Evolutionary conservation across 768 basidiomycete genomes (phyloP).

Genomic region (Macrocybe gigantea): DNA sequence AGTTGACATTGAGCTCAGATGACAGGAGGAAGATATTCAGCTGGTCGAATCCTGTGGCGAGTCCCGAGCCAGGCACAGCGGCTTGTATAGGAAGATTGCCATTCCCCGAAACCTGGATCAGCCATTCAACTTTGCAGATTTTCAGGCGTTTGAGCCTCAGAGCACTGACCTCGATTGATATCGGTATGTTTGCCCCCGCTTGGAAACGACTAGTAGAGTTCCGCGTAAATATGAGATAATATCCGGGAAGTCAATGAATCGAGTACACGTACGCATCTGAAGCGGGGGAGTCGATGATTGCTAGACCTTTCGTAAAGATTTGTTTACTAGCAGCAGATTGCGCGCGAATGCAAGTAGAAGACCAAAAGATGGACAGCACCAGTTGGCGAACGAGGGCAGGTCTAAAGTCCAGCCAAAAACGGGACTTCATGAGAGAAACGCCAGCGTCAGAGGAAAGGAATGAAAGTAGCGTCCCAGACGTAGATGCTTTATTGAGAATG

Average conservation of each 20-base stretch:
- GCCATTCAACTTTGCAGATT: too few relatives aligned
- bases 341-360: not conserved
- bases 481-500: too few relatives aligned
- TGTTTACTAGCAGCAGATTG: constrained; percentile 23
- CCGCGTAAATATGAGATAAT: not conserved
- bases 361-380: too few relatives aligned
- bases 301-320: constrained; percentile 27
- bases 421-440: too few relatives aligned
- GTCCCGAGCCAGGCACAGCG: constrained; percentile 25
- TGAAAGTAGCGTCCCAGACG: too few relatives aligned
- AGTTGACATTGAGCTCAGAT: constrained; percentile 25
- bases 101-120: constrained; percentile 33
- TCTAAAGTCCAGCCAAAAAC: too few relatives aligned
- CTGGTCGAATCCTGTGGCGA: constrained; percentile 28
- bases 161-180: constrained; percentile 21
- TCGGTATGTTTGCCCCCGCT: constrained; percentile 17
- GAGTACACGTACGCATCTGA: constrained; percentile 21
- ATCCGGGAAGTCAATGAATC: not conserved
- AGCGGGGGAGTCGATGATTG: constrained; percentile 28
- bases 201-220: constrained; percentile 17
- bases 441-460: too few relatives aligned
- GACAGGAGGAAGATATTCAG: constrained; percentile 42
- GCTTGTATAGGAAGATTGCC: constrained; percentile 32
- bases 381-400: too few relatives aligned
- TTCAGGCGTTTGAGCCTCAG: not conserved